A percentile compares a stretch with the other conserved stretches of the same genome.
These are phyloP conservation scores for Torrubiella hemipterigena DNA, from an alignment of 2,329 filamentous ascomycete species.

Conservation along the genomic window DNA sequence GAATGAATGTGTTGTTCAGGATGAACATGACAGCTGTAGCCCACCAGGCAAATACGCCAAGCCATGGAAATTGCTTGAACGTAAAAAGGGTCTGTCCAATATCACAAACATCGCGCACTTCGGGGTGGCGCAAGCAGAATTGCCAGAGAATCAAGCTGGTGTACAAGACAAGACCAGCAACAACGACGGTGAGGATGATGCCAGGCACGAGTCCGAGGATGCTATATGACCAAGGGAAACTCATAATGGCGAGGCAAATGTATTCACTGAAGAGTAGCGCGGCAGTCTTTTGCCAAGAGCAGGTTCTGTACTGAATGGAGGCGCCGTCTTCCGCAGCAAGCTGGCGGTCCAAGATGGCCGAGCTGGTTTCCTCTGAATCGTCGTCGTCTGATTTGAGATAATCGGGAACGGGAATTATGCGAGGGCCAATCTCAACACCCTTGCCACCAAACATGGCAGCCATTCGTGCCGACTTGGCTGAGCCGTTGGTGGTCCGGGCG, in stretches of 20 bases:
- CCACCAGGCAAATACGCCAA: constrained; percentile 19
- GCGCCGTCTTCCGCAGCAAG: constrained; percentile 65
- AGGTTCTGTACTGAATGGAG: constrained; percentile 84
- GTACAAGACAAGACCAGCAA: constrained; percentile 71
- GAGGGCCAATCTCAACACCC: constrained; percentile 32
- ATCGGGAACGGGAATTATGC: constrained; percentile 34
- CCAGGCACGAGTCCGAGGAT: constrained; percentile 75
- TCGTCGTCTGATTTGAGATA: constrained; percentile 27
- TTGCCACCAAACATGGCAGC: constrained; percentile 25
- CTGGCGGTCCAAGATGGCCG: constrained; percentile 48
- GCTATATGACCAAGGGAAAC: constrained; percentile 88
- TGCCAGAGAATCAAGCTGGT: constrained; percentile 57
- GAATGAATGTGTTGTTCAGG: constrained; percentile 87
- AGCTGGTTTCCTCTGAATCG: constrained; percentile 32
- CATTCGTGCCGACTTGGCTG: constrained; percentile 17
- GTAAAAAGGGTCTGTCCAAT: constrained; percentile 94
- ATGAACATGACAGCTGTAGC: constrained; percentile 75
- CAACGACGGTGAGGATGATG: constrained; percentile 67
- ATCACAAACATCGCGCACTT: constrained; percentile 86
- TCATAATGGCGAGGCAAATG: constrained; percentile 88
- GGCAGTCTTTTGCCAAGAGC: constrained; percentile 91
- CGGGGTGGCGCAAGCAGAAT: constrained; percentile 82
- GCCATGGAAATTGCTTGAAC: constrained; percentile 61
- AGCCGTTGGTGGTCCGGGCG: constrained; percentile 8
- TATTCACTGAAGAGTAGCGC: constrained; percentile 89